A percentile compares a stretch with the other conserved stretches of the same genome.
phyloP scores from a whole-genome alignment of 2,329 filamentous ascomycete species.

The Fusarium compactum region DNA sequence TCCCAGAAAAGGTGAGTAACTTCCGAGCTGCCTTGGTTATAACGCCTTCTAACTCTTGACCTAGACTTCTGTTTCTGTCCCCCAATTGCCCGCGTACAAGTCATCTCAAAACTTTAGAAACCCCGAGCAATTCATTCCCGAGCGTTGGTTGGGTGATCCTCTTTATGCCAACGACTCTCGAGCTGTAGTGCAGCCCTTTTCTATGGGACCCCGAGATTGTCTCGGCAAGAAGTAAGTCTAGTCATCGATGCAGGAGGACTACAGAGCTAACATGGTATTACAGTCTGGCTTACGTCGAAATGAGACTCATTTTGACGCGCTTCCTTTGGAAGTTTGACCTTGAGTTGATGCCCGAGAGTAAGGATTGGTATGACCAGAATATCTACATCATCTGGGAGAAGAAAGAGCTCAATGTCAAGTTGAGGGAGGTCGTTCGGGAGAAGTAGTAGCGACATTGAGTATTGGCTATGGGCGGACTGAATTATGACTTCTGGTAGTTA shows the following conservation, averaged over 20 bases:
- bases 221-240: conserved; percentile 15
- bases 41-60: accelerated
- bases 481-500: no score
- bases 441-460: neutral
- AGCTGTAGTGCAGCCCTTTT: neutral
- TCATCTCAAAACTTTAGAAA: conserved; percentile 9
- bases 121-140: neutral
- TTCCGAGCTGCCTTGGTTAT: no score
- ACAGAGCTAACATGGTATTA: neutral
- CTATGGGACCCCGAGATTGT: conserved; percentile 7
- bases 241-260: accelerated
- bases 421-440: neutral
- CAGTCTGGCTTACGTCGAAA: conserved; percentile 14
- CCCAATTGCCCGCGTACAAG: neutral
- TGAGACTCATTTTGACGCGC: conserved; percentile 9
- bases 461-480: no score
- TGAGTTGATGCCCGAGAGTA: neutral
- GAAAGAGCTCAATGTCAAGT: neutral
- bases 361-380: neutral
- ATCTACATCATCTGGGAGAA: conserved; percentile 6
- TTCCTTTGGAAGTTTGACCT: conserved; percentile 20
- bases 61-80: neutral
- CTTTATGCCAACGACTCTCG: neutral
- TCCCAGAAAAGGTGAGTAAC: conserved; percentile 1
- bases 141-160: conserved; percentile 9